These are phyloP conservation scores for Austroboletus rostrupii DNA, from an alignment of 1,284 basidiomycete genomes.

Conservation along the genomic window DNA sequence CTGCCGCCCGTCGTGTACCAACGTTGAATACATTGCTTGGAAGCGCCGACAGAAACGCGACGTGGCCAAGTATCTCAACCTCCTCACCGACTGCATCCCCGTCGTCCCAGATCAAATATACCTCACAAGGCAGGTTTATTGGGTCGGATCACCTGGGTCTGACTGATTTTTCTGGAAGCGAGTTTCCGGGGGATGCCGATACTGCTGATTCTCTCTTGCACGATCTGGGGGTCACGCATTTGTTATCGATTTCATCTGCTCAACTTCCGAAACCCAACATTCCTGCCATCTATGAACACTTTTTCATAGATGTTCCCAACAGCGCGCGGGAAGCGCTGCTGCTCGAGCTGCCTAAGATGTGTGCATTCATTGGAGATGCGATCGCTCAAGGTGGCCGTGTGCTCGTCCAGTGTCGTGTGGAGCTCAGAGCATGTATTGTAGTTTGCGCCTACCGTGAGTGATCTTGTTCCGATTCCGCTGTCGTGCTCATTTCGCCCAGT, in stretches of 20 bases:
- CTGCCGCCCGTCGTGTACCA: slow-evolving; percentile 40
- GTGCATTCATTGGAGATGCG: slow-evolving; percentile 41
- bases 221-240: slow-evolving; percentile 48
- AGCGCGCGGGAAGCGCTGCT: slow-evolving; percentile 38
- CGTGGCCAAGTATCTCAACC: slow-evolving; percentile 47
- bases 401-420: slow-evolving; percentile 62
- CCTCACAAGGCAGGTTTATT: slow-evolving; percentile 44
- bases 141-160: neutral
- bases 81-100: slow-evolving; percentile 45
- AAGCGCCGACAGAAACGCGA: slow-evolving; percentile 50
- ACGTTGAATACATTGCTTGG: slow-evolving; percentile 51
- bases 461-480: neutral
- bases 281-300: slow-evolving; percentile 33
- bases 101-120: slow-evolving; percentile 46
- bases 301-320: slow-evolving; percentile 39
- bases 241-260: slow-evolving; percentile 50
- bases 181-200: slow-evolving; percentile 49
- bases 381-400: slow-evolving; percentile 41
- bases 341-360: slow-evolving; percentile 40
- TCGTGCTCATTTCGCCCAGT: slow-evolving; percentile 28
- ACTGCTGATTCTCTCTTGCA: slow-evolving; percentile 48
- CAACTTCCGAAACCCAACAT: slow-evolving; percentile 32
- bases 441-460: slow-evolving; percentile 62
- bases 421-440: slow-evolving; percentile 51
- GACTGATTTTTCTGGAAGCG: slow-evolving; percentile 32